A percentile compares a stretch with the other conserved stretches of the same genome.
phyloP scores from a whole-genome alignment of 140 eudicot species.

The Cichorium intybus region DNA sequence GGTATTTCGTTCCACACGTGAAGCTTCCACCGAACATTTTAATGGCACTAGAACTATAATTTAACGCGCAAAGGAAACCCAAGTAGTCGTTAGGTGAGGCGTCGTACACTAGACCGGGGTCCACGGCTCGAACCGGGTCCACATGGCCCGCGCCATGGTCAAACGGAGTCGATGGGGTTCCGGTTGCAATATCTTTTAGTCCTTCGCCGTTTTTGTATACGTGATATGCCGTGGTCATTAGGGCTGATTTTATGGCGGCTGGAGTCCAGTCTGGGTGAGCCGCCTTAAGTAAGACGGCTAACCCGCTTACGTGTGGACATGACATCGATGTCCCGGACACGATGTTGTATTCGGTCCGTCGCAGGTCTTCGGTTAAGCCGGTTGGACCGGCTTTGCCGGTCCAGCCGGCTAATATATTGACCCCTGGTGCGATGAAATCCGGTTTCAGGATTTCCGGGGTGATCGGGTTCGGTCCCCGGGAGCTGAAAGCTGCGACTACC shows the following conservation, averaged over 20 bases:
- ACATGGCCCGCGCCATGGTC: conserved; percentile 84
- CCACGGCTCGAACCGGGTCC: conserved; percentile 65
- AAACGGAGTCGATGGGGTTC: conserved; percentile 61
- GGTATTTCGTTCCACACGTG: conserved; percentile 54
- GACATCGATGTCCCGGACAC: conserved; percentile 96
- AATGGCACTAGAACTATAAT: conserved; percentile 49
- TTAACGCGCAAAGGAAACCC: conserved; percentile 71
- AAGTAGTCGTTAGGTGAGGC: conserved; percentile 51
- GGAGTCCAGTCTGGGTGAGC: conserved; percentile 94
- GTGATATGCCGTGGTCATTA: conserved; percentile 84
- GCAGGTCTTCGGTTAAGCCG: conserved; percentile 49
- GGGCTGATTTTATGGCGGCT: conserved; percentile 80
- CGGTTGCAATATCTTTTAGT: conserved; percentile 60
- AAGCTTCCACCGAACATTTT: conserved; percentile 34
- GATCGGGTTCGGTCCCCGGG: conserved; percentile 81
- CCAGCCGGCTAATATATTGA: conserved; percentile 87
- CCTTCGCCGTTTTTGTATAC: conserved; percentile 50
- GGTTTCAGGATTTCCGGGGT: conserved; percentile 90
- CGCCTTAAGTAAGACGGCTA: conserved; percentile 70
- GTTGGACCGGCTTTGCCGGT: conserved; percentile 69
- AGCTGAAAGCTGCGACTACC: conserved; percentile 76
- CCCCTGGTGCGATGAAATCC: conserved; percentile 91
- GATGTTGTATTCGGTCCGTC: conserved; percentile 68
- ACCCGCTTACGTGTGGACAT: conserved; percentile 91
- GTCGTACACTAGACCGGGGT: conserved; percentile 81